Evolutionary conservation across 345 rosid genomes (phyloP).

Genomic region (Psidium friedrichsthalianum): DNA sequence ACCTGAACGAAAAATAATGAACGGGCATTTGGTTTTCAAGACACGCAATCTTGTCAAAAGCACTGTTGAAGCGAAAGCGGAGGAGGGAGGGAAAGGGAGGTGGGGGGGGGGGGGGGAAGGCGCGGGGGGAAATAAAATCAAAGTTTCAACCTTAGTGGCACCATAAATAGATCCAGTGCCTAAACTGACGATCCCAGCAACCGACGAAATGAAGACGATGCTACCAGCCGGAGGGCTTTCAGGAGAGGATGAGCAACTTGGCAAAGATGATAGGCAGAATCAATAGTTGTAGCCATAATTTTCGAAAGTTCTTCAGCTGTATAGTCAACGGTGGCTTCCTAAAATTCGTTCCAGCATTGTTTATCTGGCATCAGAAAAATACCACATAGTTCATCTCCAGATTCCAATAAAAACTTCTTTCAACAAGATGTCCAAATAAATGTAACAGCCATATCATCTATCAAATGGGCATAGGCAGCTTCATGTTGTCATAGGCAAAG

Average conservation of each 20-base stretch:
- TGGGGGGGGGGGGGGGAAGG: too few relatives aligned
- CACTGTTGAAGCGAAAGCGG: not conserved
- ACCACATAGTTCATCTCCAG: not conserved
- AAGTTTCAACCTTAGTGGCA: slow-evolving; percentile 46
- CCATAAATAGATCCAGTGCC: slow-evolving; percentile 63
- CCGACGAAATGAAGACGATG: slow-evolving; percentile 85
- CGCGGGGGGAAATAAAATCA: not conserved
- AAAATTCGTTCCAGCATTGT: slow-evolving; percentile 79
- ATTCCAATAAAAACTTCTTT: not conserved
- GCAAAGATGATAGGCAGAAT: slow-evolving; percentile 66
- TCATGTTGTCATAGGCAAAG: not conserved
- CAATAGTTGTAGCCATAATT: slow-evolving; percentile 59
- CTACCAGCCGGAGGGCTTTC: slow-evolving; percentile 68
- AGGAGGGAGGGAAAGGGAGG: too few relatives aligned
- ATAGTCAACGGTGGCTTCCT: slow-evolving; percentile 73
- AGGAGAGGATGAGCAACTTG: slow-evolving; percentile 81
- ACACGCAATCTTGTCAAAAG: not conserved
- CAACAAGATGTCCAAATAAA: not conserved
- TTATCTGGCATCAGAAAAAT: slow-evolving; percentile 34
- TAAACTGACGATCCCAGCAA: slow-evolving; percentile 35
- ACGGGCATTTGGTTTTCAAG: not conserved
- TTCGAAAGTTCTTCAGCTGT: slow-evolving; percentile 47
- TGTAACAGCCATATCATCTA: not conserved
- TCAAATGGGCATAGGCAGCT: not conserved
- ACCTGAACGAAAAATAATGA: slow-evolving; percentile 18